Evolutionary conservation across 108 stramenopile species (phyloP), one percentile per base, ranked within the genome.

Genomic region (Epithemia pelagica): DNA sequence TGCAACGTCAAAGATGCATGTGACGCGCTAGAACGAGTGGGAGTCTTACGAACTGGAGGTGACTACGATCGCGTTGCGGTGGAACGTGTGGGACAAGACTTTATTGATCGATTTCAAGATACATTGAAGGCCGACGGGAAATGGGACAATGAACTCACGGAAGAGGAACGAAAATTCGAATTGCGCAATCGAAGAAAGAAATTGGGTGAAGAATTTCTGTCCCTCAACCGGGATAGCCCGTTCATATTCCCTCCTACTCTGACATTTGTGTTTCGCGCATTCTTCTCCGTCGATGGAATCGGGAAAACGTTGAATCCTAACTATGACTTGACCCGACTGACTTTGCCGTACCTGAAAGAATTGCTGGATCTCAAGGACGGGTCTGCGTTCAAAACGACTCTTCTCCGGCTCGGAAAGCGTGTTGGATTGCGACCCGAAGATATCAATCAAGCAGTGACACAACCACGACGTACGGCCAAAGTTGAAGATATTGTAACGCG

Each of bases 221-320:
- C 94, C 10, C 61, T 92, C 76, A 92, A 95, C 68, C 78, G 88
- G 19, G 94, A 95, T 68, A 81, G 79, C 58, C 94, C 96, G 3
- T 96, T 98, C 59, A 83, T 96, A 53, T 97, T 98, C 65, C 98
- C 98, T 53, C 95, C 98, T 0, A 96, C 95, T 10, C 97, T 96
- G 92, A 98, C 98, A 1, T 98, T 98, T 78, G 96, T 98, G 28
- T 89, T 98, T 58, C 83, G 96, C 30, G 98, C 98, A 1, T 96
- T 98, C 72, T 96, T 97, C 58, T 88, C 95, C n/a, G 51, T 98
- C 22, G 98, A 98, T 73, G 98, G 98, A 28, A 97, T 98, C 64
- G 98, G 98, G 46, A 98, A 98, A 72, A 93, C 90, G 7, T 71
- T 98, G 61, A 95, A 97, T 70, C 82, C 85, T 29, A 82, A 85